A percentile compares a stretch with the other conserved stretches of the same genome.
These are phyloP conservation scores for Aspergillus diversus DNA, from an alignment of 495 filamentous ascomycete species.

Conservation along the genomic window DNA sequence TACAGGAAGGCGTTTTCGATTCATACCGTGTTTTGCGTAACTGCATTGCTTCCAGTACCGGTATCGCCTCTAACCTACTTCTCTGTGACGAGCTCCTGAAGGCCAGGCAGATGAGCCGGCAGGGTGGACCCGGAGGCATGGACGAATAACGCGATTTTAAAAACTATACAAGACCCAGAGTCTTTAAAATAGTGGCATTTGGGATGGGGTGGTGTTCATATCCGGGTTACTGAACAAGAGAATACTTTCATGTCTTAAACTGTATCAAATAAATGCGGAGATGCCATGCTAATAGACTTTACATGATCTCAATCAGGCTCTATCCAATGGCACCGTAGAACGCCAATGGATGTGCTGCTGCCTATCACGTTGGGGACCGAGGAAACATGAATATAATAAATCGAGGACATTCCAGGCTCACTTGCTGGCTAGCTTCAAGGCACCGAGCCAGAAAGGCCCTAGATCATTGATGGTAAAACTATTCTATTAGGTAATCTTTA, in stretches of 20 bases:
- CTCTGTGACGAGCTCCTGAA: conserved; percentile 97
- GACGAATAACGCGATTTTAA: conserved; percentile 44
- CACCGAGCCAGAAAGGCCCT: not conserved
- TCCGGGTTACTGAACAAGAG: conserved; percentile 20
- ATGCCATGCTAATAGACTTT: conserved; percentile 18
- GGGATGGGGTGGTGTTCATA: conserved; percentile 7
- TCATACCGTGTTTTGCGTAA: conserved; percentile 94
- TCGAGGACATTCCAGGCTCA: not conserved
- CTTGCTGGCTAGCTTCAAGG: not conserved
- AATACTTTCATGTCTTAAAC: conserved; percentile 21
- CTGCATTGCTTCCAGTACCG: conserved; percentile 87
- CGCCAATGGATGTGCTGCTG: not conserved
- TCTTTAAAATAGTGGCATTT: conserved; percentile 1
- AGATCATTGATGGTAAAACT: not conserved
- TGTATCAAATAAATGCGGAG: conserved; percentile 37
- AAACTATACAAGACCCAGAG: conserved; percentile 9
- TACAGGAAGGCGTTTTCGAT: conserved; percentile 90
- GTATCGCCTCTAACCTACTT: conserved; percentile 93
- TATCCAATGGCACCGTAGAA: not conserved
- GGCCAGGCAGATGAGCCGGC: conserved; percentile 85
- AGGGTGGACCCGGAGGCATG: conserved; percentile 47
- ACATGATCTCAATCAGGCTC: not conserved
- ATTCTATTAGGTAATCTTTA: not conserved
- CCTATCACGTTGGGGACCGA: not conserved
- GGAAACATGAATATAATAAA: not conserved